Evolutionary conservation across 1,139 yeast species (phyloP).

Genomic region (Protomyces lactucae-debilis): DNA sequence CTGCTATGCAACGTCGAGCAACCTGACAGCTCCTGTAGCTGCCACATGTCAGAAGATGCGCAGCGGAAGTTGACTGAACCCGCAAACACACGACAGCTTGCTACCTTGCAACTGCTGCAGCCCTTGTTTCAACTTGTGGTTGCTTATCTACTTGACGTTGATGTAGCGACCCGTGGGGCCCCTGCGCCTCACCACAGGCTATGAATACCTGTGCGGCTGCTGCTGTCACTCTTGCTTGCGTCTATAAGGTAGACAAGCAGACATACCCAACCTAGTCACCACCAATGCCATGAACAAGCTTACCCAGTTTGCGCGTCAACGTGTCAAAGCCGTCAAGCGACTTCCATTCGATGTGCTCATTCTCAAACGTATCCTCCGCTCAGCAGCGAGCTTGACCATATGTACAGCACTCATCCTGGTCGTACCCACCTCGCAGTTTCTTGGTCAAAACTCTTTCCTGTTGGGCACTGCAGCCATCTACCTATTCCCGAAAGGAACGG

Average conservation of each 20-base stretch:
- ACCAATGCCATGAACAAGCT: neutral
- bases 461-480: constrained; percentile 10
- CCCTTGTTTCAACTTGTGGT: too few relatives aligned
- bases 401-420: neutral
- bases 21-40: too few relatives aligned
- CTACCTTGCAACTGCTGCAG: too few relatives aligned
- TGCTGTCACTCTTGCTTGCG: neutral
- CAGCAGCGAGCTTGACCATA: neutral
- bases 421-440: neutral
- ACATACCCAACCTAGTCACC: neutral
- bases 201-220: too few relatives aligned
- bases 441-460: constrained; percentile 3
- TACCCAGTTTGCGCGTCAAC: neutral
- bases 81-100: too few relatives aligned
- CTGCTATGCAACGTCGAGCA: too few relatives aligned
- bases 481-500: constrained; percentile 5
- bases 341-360: neutral
- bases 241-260: neutral
- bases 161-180: too few relatives aligned
- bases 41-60: too few relatives aligned
- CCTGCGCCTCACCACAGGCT: too few relatives aligned
- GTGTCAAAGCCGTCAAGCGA: neutral
- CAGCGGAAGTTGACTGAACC: too few relatives aligned
- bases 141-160: too few relatives aligned
- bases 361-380: constrained; percentile 2